These are phyloP conservation scores for Neocucurbitaria cava DNA, from an alignment of 2,329 filamentous ascomycete species.

Conservation along the genomic window DNA sequence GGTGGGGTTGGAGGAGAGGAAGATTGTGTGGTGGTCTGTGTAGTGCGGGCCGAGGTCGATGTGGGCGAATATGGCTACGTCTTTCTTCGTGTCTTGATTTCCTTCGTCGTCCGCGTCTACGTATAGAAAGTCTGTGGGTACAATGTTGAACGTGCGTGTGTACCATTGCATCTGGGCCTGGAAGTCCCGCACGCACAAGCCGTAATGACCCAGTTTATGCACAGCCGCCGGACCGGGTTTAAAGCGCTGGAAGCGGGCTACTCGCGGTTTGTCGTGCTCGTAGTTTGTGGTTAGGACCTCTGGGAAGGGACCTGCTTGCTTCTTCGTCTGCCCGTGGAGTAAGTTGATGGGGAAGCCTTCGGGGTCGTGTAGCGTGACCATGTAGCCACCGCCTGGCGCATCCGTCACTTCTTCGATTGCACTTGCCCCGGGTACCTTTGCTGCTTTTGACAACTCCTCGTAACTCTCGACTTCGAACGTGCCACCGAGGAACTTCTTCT, in stretches of 20 bases:
- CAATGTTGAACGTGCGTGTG: conserved; percentile 56
- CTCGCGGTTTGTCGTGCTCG: conserved; percentile 52
- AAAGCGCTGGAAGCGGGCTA: conserved; percentile 61
- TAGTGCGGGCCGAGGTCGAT: conserved; percentile 59
- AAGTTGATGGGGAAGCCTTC: conserved; percentile 66
- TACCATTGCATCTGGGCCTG: conserved; percentile 52
- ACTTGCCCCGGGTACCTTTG: conserved; percentile 57
- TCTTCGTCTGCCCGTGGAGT: conserved; percentile 60
- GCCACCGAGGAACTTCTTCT: conserved; percentile 63
- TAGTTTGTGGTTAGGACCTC: conserved; percentile 58
- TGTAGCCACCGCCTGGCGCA: conserved; percentile 62
- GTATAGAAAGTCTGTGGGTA: conserved; percentile 55
- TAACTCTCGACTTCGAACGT: conserved; percentile 65
- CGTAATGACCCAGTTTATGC: conserved; percentile 60
- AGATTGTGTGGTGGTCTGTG: conserved; percentile 64
- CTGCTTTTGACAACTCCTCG: conserved; percentile 60
- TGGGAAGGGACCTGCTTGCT: conserved; percentile 54
- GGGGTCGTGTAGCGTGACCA: conserved; percentile 55
- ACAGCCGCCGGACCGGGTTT: conserved; percentile 58
- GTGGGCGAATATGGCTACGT: conserved; percentile 61
- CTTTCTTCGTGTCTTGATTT: conserved; percentile 22
- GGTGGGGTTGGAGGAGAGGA: conserved; percentile 52
- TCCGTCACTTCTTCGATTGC: conserved; percentile 58
- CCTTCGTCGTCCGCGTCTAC: conserved; percentile 22
- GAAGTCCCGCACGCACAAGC: conserved; percentile 51